Evolutionary conservation across 1,284 basidiomycete genomes (phyloP).

Genomic region (Ustilago loliicola): DNA sequence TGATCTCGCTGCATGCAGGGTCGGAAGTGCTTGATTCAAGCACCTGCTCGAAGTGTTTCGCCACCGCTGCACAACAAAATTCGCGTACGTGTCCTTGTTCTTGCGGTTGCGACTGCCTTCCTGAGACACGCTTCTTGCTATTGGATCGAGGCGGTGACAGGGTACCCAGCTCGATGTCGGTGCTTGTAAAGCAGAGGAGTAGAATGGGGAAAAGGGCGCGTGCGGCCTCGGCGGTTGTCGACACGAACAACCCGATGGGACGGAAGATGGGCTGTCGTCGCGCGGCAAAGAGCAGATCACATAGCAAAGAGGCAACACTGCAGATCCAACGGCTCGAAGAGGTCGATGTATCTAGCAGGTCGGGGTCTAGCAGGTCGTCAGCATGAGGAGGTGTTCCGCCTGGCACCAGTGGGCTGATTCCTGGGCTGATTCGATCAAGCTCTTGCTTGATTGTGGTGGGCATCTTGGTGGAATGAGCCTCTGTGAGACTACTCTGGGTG

Average conservation of each 20-base stretch:
- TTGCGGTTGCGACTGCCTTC: constrained; percentile 10
- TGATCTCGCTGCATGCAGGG: constrained; percentile 75
- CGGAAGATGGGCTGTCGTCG: constrained; percentile 76
- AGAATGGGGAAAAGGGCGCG: constrained; percentile 80
- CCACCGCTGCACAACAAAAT: constrained; percentile 50
- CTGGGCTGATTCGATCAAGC: constrained; percentile 28
- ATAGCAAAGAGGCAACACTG: constrained; percentile 76
- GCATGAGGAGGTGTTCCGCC: background rate
- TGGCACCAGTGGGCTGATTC: constrained; percentile 9
- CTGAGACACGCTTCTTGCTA: constrained; percentile 4
- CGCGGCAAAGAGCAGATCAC: constrained; percentile 74
- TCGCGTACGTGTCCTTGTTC: constrained; percentile 1
- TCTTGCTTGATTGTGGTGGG: constrained; percentile 15
- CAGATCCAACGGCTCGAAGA: constrained; percentile 79
- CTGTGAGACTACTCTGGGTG: background rate
- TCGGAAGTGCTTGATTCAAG: constrained; percentile 73
- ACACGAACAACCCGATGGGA: constrained; percentile 77
- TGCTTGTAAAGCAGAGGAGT: constrained; percentile 73
- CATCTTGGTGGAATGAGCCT: constrained; percentile 5
- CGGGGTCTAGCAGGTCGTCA: constrained; percentile 8
- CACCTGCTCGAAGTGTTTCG: constrained; percentile 70
- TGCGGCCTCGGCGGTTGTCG: constrained; percentile 76
- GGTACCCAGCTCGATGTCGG: background rate
- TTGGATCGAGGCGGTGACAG: constrained; percentile 61
- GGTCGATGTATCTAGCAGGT: constrained; percentile 44